Conservation (phyloP, 2,329 filamentous ascomycete species). For the Diaporthe sp. region DNA sequence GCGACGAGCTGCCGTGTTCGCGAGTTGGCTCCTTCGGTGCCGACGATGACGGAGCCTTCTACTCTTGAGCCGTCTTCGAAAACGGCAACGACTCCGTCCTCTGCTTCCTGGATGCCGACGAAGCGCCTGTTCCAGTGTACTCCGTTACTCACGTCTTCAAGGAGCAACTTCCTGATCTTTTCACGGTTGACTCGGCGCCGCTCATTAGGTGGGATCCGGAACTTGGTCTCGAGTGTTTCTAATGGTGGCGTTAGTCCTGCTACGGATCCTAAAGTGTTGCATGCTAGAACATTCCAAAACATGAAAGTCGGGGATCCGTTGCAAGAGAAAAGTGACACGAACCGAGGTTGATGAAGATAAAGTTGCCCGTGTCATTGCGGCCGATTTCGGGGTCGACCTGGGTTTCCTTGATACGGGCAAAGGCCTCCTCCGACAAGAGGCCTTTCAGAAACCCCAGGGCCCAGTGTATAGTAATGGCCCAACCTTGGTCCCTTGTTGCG, state of each 20-base stretch:
- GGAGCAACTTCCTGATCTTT: conserved; percentile 46
- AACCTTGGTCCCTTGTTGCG: conserved; percentile 52
- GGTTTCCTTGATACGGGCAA: not conserved
- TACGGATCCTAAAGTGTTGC: too few species aligned
- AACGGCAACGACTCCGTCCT: conserved; percentile 41
- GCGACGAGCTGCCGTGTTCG: conserved; percentile 47
- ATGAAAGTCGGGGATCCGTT: too few species aligned
- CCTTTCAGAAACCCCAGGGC: conserved; percentile 47
- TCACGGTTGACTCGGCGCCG: conserved; percentile 48
- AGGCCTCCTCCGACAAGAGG: conserved; percentile 6
- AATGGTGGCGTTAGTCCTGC: too few species aligned
- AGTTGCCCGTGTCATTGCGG: conserved; percentile 8
- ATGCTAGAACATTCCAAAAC: too few species aligned
- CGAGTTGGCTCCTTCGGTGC: conserved; percentile 54
- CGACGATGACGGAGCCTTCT: conserved; percentile 49
- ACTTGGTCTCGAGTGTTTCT: conserved; percentile 8
- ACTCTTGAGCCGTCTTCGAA: conserved; percentile 47
- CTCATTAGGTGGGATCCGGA: conserved; percentile 9
- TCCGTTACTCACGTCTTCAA: conserved; percentile 40
- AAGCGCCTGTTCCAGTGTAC: conserved; percentile 48
- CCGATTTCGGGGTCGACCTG: conserved; percentile 13
- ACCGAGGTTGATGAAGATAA: conserved; percentile 13
- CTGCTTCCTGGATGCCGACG: conserved; percentile 39
- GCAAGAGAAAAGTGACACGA: too few species aligned
- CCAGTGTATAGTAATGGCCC: conserved; percentile 72